A percentile compares a stretch with the other conserved stretches of the same genome.
Evolutionary conservation across 805 yeast species (phyloP).

Genomic region (Candida ulmi): DNA sequence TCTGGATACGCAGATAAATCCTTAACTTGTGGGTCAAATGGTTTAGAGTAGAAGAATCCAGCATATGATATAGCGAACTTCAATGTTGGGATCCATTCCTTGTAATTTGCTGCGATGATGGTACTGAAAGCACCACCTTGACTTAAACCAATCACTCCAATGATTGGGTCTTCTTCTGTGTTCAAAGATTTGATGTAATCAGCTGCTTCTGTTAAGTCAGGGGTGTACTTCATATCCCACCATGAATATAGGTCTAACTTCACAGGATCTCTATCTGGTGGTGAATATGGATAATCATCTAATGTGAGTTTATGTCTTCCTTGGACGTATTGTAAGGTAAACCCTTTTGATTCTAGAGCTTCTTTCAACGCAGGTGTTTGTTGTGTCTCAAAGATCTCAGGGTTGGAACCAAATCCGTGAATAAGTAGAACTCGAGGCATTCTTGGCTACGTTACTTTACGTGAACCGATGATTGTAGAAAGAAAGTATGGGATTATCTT

Average conservation of each 20-base stretch:
- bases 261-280: slow-evolving; percentile 25
- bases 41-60: slow-evolving; percentile 7
- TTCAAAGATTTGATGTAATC: slow-evolving; percentile 1
- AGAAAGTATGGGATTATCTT: no score
- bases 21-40: neutral
- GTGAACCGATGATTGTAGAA: no score
- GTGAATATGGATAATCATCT: slow-evolving; percentile 51
- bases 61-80: slow-evolving; percentile 50
- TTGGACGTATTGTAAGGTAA: slow-evolving; percentile 61
- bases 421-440: neutral
- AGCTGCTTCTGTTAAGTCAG: neutral
- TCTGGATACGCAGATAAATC: slow-evolving; percentile 2
- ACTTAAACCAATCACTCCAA: slow-evolving; percentile 9
- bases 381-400: neutral
- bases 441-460: no score
- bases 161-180: slow-evolving; percentile 3
- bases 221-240: slow-evolving; percentile 5
- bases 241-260: slow-evolving; percentile 6
- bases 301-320: slow-evolving; percentile 64
- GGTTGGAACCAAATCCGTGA: slow-evolving; percentile 2
- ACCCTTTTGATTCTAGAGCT: slow-evolving; percentile 29
- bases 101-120: slow-evolving; percentile 16
- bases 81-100: slow-evolving; percentile 28
- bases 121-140: slow-evolving; percentile 8
- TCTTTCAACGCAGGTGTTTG: neutral